Percentiles rank a stretch among this genome's conserved stretches.
Evolutionary conservation across 495 filamentous ascomycete genomes (phyloP).

Genomic region (Tuber calosporum): DNA sequence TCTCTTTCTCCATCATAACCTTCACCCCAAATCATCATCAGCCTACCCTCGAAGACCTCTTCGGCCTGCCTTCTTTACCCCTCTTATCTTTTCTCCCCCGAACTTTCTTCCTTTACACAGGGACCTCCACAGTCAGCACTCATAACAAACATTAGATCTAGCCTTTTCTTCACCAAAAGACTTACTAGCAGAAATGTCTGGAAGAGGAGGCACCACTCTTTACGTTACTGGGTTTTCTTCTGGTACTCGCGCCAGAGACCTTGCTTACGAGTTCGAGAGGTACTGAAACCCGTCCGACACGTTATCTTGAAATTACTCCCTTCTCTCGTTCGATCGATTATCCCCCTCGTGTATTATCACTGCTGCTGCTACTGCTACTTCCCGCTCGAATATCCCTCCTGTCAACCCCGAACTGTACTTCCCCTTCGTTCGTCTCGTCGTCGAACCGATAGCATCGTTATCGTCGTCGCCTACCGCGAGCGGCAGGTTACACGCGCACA

Average conservation of each 20-base stretch:
- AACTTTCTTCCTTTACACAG: slow-evolving; percentile 10
- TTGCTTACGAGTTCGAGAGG: slow-evolving; percentile 99
- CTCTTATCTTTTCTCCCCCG: slow-evolving; percentile 32
- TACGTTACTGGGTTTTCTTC: slow-evolving; percentile 96
- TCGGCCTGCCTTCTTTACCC: slow-evolving; percentile 7
- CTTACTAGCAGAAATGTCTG: slow-evolving; percentile 63
- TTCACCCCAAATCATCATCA: slow-evolving; percentile 28
- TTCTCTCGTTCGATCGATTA: slow-evolving; percentile 42
- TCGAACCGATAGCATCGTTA: slow-evolving; percentile 42
- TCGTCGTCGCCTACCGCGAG: slow-evolving; percentile 33
- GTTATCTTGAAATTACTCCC: slow-evolving; percentile 31
- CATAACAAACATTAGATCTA: slow-evolving; percentile 6
- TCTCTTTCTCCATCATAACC: slow-evolving; percentile 28
- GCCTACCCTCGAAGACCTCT: slow-evolving; percentile 12
- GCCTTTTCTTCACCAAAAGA: slow-evolving; percentile 18
- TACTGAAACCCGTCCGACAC: slow-evolving; percentile 49
- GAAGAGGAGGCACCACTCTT: slow-evolving; percentile 81
- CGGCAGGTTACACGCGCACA: slow-evolving; percentile 27
- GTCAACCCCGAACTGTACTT: slow-evolving; percentile 40
- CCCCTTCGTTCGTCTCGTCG: slow-evolving; percentile 38
- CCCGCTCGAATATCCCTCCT: slow-evolving; percentile 38
- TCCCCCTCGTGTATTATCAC: slow-evolving; percentile 47
- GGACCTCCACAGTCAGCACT: slow-evolving; percentile 16
- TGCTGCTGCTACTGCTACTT: slow-evolving; percentile 44
- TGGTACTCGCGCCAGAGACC: slow-evolving; percentile 97